Base-by-base conservation (phyloP, 2,329 filamentous ascomycete species). In the Penicillium brasilianum region DNA sequence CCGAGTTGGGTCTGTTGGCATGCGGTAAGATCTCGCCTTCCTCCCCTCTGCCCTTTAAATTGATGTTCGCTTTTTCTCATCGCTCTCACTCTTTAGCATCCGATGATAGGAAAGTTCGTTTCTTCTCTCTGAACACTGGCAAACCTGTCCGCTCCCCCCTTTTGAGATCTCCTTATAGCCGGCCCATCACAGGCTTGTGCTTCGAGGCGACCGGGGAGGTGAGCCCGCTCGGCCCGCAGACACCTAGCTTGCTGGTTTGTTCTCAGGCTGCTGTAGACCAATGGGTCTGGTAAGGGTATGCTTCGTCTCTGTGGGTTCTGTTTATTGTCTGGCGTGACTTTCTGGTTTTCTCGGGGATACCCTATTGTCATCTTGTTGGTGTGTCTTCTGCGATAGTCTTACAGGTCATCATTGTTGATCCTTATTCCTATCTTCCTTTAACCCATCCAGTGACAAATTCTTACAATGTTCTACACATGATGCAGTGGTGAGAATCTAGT, bases 111-210 rank as follows among this genome's bases (percentile, higher is more conserved):
- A 74, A 59, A 50, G 69, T 79, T 20, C 74, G 76, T 32, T 68
- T 80, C 2, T 78, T 76, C 66, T 79, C 77, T 16, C 68, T 79
- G 18, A 69, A 66, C 1, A 76, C 73, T 2, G 77, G 77, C 3
- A 66, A 71, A n/a, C 61, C 71, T 11, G 68, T 79, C 1, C 25
- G 57, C 9, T 76, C 73, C 2, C 72, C 73, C 2, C 34, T 72
- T 13, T 68, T 68, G 7, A 59, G 68, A 16, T 68, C 68, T 37
- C 64, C 59, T 28, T 76, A 77, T 49, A 20, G 55, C 0, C 32
- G 66, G 3, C 50, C 66, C 1, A 73, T 77, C 11, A 68, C 66
- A 3, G 71, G 67, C 13, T 64, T 79, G 4, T 70, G 70, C 9
- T 79, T 80, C 41, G 75, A 79, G 55, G 63, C 68, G 2, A 67